Base-by-base conservation (phyloP, 129 eudicot genomes). In the Calendula officinalis region DNA sequence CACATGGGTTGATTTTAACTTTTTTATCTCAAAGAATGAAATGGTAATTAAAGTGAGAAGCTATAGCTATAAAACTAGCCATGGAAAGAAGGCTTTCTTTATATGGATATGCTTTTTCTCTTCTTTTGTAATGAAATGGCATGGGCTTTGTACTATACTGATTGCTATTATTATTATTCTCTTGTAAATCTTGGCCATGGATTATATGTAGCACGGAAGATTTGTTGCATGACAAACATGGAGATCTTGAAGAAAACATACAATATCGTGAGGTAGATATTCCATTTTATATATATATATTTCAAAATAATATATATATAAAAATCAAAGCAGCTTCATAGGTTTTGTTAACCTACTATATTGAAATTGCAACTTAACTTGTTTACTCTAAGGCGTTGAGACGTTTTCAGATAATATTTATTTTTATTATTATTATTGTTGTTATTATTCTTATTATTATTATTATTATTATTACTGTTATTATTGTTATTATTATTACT, bases 191-290 rank as follows among this genome's bases (percentile, higher is more conserved):
- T 71, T 70, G 75, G 46, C 70, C 42, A 60, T 88, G 75, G 36
- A 68, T 70, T 73, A 37, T 73, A 37, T 81, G 75, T 73, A 61
- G 87, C 77, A 85, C 88, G 72, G 96, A 91, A 84, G 85, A 74
- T 87, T 87, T 94, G 86, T 79, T 91, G 86, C 86, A 91, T 78
- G 84, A 83, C 67, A 87, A 80, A 72, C 69, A 79, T 64, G 77
- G 64, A 53, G 84, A 84, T 70, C 68, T 44, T 66, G 76, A 70
- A 73, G 82, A 70, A 60, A 78, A 76, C 80, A 71, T 74, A 30
- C 78, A 79, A 68, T 80, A 81, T 72, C 81, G 77, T 81, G 89
- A 91, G 98, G 98, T 91, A 84, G 49, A 77, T 56, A 60, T 50
- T 12, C 7, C 34, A 2, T 15, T n/a, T n/a, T n/a, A n/a, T n/a